Evolutionary conservation across 2,329 filamentous ascomycete genomes (phyloP).

Genomic region (Alternaria arbusti): DNA sequence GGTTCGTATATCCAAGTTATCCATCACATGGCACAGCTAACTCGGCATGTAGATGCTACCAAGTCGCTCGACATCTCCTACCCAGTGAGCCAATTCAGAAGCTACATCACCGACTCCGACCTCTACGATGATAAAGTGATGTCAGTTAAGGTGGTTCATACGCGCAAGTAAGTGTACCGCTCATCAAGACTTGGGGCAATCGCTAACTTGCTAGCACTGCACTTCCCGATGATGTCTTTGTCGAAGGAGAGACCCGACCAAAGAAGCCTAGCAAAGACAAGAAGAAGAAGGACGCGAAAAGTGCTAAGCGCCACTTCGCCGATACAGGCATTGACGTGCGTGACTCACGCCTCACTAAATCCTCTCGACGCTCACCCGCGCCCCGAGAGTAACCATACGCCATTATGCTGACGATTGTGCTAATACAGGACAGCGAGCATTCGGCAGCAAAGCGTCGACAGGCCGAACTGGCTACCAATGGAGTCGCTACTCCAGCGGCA

Average conservation of each 20-base stretch:
- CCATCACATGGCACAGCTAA: slow-evolving; percentile 2
- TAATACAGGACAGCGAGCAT: slow-evolving; percentile 47
- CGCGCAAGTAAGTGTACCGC: slow-evolving; percentile 73
- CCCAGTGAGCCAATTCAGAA: slow-evolving; percentile 86
- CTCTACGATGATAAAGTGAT: slow-evolving; percentile 78
- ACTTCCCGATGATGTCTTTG: slow-evolving; percentile 89
- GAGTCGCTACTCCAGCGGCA: slow-evolving; percentile 35
- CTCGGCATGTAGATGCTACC: slow-evolving; percentile 57
- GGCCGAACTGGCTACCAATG: slow-evolving; percentile 37
- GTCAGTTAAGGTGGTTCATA: slow-evolving; percentile 80
- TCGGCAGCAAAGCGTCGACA: slow-evolving; percentile 42
- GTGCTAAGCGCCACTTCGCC: slow-evolving; percentile 52
- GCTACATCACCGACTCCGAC: slow-evolving; percentile 76
- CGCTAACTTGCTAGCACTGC: slow-evolving; percentile 67
- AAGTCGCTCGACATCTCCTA: slow-evolving; percentile 79
- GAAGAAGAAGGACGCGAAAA: slow-evolving; percentile 40
- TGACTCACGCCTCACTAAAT: slow-evolving; percentile 33
- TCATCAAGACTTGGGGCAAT: background rate
- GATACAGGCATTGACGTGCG: slow-evolving; percentile 56
- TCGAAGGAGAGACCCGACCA: slow-evolving; percentile 69
- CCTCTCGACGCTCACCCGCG: slow-evolving; percentile 22
- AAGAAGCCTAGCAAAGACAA: slow-evolving; percentile 52
- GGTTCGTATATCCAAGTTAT: slow-evolving; percentile 59
- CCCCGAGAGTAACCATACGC: slow-evolving; percentile 25
- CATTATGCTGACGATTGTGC: slow-evolving; percentile 43